phyloP scores from a whole-genome alignment of 805 yeast species.

The Ogataea kodamae region DNA sequence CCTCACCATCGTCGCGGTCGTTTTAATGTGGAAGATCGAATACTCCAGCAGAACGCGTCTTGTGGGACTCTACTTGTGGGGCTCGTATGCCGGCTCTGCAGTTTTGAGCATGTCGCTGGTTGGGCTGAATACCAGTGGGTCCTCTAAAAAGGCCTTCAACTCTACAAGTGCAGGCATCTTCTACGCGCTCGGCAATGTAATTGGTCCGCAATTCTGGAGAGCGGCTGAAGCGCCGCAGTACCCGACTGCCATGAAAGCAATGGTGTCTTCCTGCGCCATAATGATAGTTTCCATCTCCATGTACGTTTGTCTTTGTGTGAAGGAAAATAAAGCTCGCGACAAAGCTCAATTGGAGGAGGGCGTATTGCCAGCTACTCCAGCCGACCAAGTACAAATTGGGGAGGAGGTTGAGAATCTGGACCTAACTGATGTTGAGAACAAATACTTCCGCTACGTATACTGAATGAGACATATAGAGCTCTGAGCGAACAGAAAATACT shows the following conservation, averaged over 20 bases:
- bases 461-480: too few species aligned
- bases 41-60: too few species aligned
- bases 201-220: conserved; percentile 64
- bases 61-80: conserved; percentile 24
- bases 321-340: conserved; percentile 50
- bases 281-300: conserved; percentile 17
- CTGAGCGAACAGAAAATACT: too few species aligned
- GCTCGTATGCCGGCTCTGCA: too few species aligned
- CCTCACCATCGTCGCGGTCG: conserved; percentile 32
- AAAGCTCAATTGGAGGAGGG: conserved; percentile 15
- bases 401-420: conserved; percentile 34
- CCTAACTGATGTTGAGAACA: conserved; percentile 58
- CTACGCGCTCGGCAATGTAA: conserved; percentile 55
- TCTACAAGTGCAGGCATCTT: conserved; percentile 39
- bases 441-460: conserved; percentile 56
- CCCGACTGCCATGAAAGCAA: conserved; percentile 53
- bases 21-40: conserved; percentile 28
- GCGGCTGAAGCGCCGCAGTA: conserved; percentile 49
- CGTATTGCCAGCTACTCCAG: conserved; percentile 7
- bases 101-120: conserved; percentile 25
- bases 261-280: conserved; percentile 24
- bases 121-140: conserved; percentile 53
- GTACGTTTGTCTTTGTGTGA: conserved; percentile 19
- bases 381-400: conserved; percentile 14
- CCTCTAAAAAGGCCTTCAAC: conserved; percentile 51